Evolutionary conservation across 176 grass and related monocot species (phyloP).

Genomic region (Elaeis guineensis): DNA sequence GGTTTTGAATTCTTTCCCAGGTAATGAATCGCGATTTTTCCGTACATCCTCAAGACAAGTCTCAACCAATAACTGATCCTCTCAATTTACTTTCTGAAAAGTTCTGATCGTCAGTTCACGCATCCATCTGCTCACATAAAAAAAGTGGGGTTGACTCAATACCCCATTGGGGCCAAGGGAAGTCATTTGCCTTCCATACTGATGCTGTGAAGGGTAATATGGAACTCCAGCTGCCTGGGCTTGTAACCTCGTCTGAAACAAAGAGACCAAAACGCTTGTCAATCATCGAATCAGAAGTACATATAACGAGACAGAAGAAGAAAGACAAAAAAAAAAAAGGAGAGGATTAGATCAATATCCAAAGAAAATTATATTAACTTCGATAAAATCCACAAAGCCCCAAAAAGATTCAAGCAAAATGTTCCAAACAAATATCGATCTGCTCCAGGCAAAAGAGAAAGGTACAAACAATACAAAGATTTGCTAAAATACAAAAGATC

Average conservation of each 20-base stretch:
- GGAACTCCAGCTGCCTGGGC: conserved; percentile 83
- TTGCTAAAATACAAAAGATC: no score
- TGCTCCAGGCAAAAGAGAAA: no score
- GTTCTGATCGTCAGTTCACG: background rate
- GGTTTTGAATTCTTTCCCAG: no score
- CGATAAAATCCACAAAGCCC: no score
- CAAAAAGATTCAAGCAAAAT: no score
- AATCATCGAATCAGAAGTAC: conserved; percentile 13
- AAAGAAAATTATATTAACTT: no score
- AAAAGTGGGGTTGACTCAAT: conserved; percentile 7
- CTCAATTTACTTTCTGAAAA: background rate
- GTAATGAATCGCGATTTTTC: no score
- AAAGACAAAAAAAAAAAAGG: background rate
- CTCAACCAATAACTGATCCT: background rate
- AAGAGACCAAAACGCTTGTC: background rate
- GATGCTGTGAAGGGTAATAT: conserved; percentile 39
- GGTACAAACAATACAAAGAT: no score
- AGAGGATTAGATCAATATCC: no score
- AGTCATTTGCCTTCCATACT: conserved; percentile 44
- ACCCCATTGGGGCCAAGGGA: conserved; percentile 52
- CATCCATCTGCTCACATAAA: no score
- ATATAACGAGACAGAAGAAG: background rate
- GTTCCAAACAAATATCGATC: no score
- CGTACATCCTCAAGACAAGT: no score
- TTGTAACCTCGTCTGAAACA: conserved; percentile 79